Evolutionary conservation across 345 rosid genomes (phyloP).

Genomic region (Adansonia digitata): DNA sequence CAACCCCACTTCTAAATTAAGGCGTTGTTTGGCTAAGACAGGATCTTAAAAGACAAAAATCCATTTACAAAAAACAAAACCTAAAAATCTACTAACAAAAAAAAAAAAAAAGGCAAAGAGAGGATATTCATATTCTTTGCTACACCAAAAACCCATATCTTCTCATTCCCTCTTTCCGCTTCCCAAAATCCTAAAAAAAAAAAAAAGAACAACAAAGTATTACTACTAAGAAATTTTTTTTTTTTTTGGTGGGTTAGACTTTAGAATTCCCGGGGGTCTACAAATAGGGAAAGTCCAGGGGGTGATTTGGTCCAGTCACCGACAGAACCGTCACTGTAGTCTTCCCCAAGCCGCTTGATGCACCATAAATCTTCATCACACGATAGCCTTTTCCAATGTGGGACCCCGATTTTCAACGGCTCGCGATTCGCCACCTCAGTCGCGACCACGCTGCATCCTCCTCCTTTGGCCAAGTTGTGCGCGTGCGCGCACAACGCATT

Average conservation of each 20-base stretch:
- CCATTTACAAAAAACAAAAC: slow-evolving; percentile 27
- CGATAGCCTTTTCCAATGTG: slow-evolving; percentile 80
- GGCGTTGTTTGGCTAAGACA: slow-evolving; percentile 24
- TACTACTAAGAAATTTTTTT: neutral
- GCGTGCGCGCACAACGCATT: slow-evolving; percentile 70
- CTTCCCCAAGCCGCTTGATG: slow-evolving; percentile 77
- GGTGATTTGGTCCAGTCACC: slow-evolving; percentile 95
- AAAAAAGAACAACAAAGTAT: neutral
- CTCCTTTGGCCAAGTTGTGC: slow-evolving; percentile 70
- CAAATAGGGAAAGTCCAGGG: slow-evolving; percentile 80
- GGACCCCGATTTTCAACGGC: slow-evolving; percentile 66
- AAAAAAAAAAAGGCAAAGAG: slow-evolving; percentile 4
- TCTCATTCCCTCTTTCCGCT: slow-evolving; percentile 18
- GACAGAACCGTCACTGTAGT: slow-evolving; percentile 65
- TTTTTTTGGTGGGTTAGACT: neutral
- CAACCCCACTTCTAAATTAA: slow-evolving; percentile 11
- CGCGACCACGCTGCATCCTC: slow-evolving; percentile 71
- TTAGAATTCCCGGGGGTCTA: slow-evolving; percentile 90
- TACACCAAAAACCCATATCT: slow-evolving; percentile 25
- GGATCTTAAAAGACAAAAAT: slow-evolving; percentile 34
- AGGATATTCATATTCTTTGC: slow-evolving; percentile 26
- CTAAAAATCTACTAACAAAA: neutral
- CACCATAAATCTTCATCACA: slow-evolving; percentile 88
- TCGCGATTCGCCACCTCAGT: slow-evolving; percentile 74
- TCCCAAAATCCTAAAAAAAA: neutral